Evolutionary conservation across 2,329 filamentous ascomycete genomes (phyloP), one percentile per base, ranked within the genome.

Genomic region (Colletotrichum lupini): DNA sequence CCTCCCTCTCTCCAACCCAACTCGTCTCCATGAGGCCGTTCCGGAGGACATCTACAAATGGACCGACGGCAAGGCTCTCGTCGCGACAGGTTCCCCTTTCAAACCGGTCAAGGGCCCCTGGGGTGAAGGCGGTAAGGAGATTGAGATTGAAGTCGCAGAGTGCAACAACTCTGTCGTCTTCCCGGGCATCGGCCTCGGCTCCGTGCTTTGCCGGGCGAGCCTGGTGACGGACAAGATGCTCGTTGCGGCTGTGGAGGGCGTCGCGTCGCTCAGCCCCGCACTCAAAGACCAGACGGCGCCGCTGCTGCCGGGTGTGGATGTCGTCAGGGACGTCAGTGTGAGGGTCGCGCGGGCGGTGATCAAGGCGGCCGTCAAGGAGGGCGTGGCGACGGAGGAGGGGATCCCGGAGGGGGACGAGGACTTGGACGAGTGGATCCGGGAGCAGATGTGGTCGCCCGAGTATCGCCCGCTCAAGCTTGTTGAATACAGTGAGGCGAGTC

Each of bases 161-260:
- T 97, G 95, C 84, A 97, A 97, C 84, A 97, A 97, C 83, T 93
- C 91, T 1, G 93, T 94, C 42, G 93, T 93, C 19, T 97, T 97
- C 81, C 95, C 95, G 0, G 94, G 94, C 0, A 96, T 97, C 72
- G 95, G 94, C 0, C 91, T 97, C 1, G 95, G 94, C 12, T 90
- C 90, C 8, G 89, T 98, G 0, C 88, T 97, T 1, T 92, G 88
- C 30, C 91, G 94, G 16, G 87, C 92, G 3, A 87, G 85, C 14
- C 86, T 91, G 0, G 83, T 97, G 32, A 93, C 92, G 0, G 92
- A 95, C 74, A 89, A 90, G 75, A 95, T 97, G 91, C 90, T 97
- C 14, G 93, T 97, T 0, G 93, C 93, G 0, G 95, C 95, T 0
- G 91, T 94, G 3, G 89, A 92, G 77, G 93, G 91, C 3, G 88